Evolutionary conservation across 2,329 filamentous ascomycete species (phyloP).

Genomic region (Hypoxylon sp.): DNA sequence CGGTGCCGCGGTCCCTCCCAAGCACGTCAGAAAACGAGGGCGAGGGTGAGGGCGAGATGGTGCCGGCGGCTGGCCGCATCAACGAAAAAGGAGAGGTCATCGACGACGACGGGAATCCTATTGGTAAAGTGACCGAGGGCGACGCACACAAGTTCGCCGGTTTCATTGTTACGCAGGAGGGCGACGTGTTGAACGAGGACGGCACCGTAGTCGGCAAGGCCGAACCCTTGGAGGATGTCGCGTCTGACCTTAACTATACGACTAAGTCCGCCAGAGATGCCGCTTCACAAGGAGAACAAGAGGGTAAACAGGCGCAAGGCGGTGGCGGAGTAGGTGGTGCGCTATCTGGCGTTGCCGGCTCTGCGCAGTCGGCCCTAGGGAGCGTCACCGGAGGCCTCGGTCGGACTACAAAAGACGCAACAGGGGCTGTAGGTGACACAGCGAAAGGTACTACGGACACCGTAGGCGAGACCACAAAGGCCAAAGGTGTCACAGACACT

Average conservation of each 20-base stretch:
- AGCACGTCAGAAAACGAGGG: slow-evolving; percentile 49
- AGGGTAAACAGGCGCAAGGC: slow-evolving; percentile 12
- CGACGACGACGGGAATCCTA: slow-evolving; percentile 66
- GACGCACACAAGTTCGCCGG: slow-evolving; percentile 51
- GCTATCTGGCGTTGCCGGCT: slow-evolving; percentile 47
- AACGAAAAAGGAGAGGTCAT: slow-evolving; percentile 70
- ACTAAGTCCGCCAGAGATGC: slow-evolving; percentile 46
- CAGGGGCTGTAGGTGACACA: slow-evolving; percentile 40
- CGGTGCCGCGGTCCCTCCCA: slow-evolving; percentile 51
- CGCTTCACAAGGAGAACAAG: slow-evolving; percentile 23
- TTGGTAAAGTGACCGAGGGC: slow-evolving; percentile 58
- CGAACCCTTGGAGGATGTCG: slow-evolving; percentile 53
- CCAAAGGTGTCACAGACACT: slow-evolving; percentile 35
- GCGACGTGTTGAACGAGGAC: slow-evolving; percentile 54
- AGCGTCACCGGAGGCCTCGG: slow-evolving; percentile 47
- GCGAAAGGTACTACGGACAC: slow-evolving; percentile 42
- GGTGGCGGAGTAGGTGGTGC: slow-evolving; percentile 40
- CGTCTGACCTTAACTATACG: slow-evolving; percentile 53
- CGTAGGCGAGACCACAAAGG: slow-evolving; percentile 35
- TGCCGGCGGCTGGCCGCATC: slow-evolving; percentile 59
- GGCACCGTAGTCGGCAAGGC: slow-evolving; percentile 54
- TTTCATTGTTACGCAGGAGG: slow-evolving; percentile 57
- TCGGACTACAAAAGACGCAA: slow-evolving; percentile 43
- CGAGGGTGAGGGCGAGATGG: slow-evolving; percentile 55
- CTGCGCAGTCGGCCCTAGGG: slow-evolving; percentile 43